Evolutionary conservation across 139 green algal genomes (phyloP), one percentile per base, ranked within the genome.

Genomic region (Chlorella sp.): DNA sequence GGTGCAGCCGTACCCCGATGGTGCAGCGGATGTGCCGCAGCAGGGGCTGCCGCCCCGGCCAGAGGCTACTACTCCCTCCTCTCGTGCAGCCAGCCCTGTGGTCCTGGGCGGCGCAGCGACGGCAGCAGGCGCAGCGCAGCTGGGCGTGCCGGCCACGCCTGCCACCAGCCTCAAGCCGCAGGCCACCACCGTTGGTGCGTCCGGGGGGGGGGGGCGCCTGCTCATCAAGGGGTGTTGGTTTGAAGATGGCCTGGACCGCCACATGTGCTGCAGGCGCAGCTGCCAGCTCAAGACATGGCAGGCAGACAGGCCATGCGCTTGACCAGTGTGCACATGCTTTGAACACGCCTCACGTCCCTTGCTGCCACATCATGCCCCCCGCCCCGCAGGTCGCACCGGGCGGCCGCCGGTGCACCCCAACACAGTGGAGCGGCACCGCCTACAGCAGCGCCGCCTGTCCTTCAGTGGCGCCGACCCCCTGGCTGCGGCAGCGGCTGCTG

Each of bases 1-100:
- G 41, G 24, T 85, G 41, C 16, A 70, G 19, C 76, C 76, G 2
- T 88, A 74, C 28, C 85, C 78, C 26, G 85, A 85, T 62, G 69
- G 26, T 28, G 77, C 36, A 38, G 30, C 77, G 1, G 68, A 85
- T 9, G 85, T 88, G 44, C 82, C 73, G 58, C 82, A 82, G 75
- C 36, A 51, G 36, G 38, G 2, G 48, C 78, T 80, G 65, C 76
- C 80, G 13, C 38, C 60, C 28, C 73, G 77, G 34, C 85, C 85
- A 54, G 72, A 73, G 22, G 43, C 77, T 34, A 22, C 60, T 17
- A n/a, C 60, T 41, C 32, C 54, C 19, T 48, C 75, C 28, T 64
- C 72, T 1, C 72, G 72, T 22, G 72, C 43, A 1, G 72, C 36
- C 28, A 87, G 62, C 54, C 77, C 80, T 8, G 32, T 24, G 2